Conservation (phyloP, 108 stramenopile genomes). For the Cyclotella sp. region DNA sequence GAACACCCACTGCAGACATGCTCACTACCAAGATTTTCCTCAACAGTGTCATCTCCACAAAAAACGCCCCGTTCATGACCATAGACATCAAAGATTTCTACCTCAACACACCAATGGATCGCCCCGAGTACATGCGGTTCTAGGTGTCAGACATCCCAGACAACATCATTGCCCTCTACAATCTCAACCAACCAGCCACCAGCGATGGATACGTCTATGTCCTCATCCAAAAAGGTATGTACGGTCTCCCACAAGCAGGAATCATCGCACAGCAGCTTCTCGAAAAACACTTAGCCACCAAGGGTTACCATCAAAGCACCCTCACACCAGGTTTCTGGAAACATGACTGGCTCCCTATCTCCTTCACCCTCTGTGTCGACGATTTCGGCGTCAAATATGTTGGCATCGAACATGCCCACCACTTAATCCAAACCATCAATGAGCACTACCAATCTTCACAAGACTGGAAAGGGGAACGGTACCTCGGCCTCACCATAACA, state of each 20-base stretch:
- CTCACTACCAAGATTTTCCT: slow-evolving; percentile 42
- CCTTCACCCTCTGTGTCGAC: slow-evolving; percentile 56
- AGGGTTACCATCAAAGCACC: neutral
- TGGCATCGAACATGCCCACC: slow-evolving; percentile 23
- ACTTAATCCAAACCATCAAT: slow-evolving; percentile 23
- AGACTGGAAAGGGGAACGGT: slow-evolving; percentile 39
- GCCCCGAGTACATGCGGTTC: slow-evolving; percentile 50
- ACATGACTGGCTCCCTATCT: slow-evolving; percentile 13
- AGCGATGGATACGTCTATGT: slow-evolving; percentile 22
- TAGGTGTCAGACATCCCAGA: slow-evolving; percentile 21
- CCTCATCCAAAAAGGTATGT: slow-evolving; percentile 50
- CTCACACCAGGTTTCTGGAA: neutral
- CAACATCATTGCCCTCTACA: slow-evolving; percentile 31
- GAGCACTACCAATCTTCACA: slow-evolving; percentile 17
- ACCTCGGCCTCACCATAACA: slow-evolving; percentile 35
- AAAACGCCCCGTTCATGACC: slow-evolving; percentile 36
- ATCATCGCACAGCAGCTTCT: slow-evolving; percentile 7
- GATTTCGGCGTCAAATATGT: slow-evolving; percentile 48
- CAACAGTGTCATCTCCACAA: slow-evolving; percentile 53
- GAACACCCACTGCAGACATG: slow-evolving; percentile 43
- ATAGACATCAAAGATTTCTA: slow-evolving; percentile 46
- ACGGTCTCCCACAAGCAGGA: slow-evolving; percentile 39
- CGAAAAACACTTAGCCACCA: neutral
- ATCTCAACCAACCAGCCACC: slow-evolving; percentile 19
- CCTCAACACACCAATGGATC: slow-evolving; percentile 32